Percentiles rank a stretch among this genome's conserved stretches.
These are phyloP conservation scores for Starmerella bombicola DNA, from an alignment of 805 yeast genomes.

Conservation along the genomic window DNA sequence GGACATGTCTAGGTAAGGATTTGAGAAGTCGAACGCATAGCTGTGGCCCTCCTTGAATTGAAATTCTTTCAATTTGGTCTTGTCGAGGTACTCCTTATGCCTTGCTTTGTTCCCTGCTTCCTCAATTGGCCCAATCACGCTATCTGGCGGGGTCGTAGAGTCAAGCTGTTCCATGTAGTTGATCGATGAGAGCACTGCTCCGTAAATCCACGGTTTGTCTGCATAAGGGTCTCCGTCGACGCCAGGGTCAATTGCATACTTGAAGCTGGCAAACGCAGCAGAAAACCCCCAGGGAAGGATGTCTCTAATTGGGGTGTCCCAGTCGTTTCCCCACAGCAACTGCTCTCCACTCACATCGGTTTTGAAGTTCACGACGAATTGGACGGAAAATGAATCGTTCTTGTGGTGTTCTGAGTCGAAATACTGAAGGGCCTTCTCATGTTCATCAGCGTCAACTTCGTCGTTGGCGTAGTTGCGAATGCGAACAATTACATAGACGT, in stretches of 20 bases:
- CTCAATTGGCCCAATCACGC: conserved; percentile 12
- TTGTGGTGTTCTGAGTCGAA: conserved; percentile 23
- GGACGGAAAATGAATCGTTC: conserved; percentile 29
- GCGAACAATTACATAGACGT: conserved; percentile 32
- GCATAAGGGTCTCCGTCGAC: conserved; percentile 49
- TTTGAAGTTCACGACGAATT: conserved; percentile 35
- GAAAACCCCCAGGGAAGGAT: conserved; percentile 45
- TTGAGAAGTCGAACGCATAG: conserved; percentile 43
- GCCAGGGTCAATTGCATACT: conserved; percentile 49
- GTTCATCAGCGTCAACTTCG: conserved; percentile 16
- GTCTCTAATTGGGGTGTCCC: conserved; percentile 45
- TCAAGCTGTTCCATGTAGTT: conserved; percentile 31
- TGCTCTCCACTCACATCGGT: conserved; percentile 37
- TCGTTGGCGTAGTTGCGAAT: conserved; percentile 34
- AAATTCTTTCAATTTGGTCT: conserved; percentile 32
- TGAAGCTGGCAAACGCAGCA: conserved; percentile 45
- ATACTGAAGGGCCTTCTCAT: conserved; percentile 21
- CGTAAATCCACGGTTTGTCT: conserved; percentile 52
- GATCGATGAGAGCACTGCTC: conserved; percentile 47
- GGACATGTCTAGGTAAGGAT: conserved; percentile 41
- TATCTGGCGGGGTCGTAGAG: conserved; percentile 6
- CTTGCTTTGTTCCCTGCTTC: conserved; percentile 30
- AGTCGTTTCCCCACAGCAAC: conserved; percentile 60
- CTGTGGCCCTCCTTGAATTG: conserved; percentile 30
- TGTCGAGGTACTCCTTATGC: conserved; percentile 35